These are phyloP conservation scores for Lodderomyces beijingensis DNA, from an alignment of 1,139 yeast species.

Conservation along the genomic window DNA sequence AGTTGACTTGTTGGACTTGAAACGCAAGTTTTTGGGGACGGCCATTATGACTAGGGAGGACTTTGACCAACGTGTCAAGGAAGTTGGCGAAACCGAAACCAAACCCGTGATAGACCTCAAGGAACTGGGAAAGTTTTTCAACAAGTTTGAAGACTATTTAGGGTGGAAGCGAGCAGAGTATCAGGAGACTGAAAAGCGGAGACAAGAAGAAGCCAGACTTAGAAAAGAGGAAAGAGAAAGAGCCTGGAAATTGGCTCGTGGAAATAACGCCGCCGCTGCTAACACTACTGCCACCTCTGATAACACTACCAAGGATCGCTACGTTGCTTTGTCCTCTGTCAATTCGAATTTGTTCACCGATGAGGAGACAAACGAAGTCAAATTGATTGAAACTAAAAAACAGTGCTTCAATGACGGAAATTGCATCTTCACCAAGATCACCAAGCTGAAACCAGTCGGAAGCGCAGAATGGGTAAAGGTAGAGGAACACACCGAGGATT, in stretches of 20 bases:
- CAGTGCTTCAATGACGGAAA: slow-evolving; percentile 68
- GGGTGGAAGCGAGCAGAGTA: slow-evolving; percentile 63
- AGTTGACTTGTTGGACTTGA: slow-evolving; percentile 26
- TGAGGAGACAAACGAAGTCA: slow-evolving; percentile 53
- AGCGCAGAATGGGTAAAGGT: slow-evolving; percentile 30
- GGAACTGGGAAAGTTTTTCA: slow-evolving; percentile 43
- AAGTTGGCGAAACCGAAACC: slow-evolving; percentile 11
- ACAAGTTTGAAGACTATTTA: slow-evolving; percentile 59
- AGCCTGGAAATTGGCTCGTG: slow-evolving; percentile 1
- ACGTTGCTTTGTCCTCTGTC: slow-evolving; percentile 48
- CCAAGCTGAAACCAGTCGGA: slow-evolving; percentile 35
- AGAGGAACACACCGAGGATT: slow-evolving; percentile 16
- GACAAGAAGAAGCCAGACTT: slow-evolving; percentile 7
- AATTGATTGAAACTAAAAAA: slow-evolving; percentile 46
- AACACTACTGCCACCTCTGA: background rate
- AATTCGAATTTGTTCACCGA: slow-evolving; percentile 42
- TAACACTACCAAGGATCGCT: slow-evolving; percentile 18
- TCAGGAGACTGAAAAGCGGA: slow-evolving; percentile 21
- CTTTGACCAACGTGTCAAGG: slow-evolving; percentile 24
- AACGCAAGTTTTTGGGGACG: slow-evolving; percentile 21
- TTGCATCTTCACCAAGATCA: slow-evolving; percentile 34
- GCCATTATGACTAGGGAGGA: slow-evolving; percentile 51
- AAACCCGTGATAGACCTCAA: slow-evolving; percentile 32
- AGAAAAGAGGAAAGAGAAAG: slow-evolving; percentile 5
- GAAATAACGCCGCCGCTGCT: slow-evolving; percentile 3